A percentile compares a stretch with the other conserved stretches of the same genome.
Evolutionary conservation across 192 early-diverging fungal species (phyloP).

Genomic region (Rhizophagus sp.): DNA sequence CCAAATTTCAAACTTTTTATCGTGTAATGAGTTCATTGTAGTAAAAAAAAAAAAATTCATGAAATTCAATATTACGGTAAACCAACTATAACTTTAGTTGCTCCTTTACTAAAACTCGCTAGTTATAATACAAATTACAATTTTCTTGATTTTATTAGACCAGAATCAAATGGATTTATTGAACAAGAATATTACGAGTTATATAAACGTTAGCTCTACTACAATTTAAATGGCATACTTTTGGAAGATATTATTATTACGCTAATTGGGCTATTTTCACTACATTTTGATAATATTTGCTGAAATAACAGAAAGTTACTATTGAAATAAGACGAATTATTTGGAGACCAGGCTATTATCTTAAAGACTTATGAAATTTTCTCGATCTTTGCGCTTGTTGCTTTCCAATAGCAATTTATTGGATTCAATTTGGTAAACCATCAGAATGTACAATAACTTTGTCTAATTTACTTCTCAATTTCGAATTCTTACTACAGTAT

Average conservation of each 20-base stretch:
- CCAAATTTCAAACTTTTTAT: not conserved
- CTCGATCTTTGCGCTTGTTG: not conserved
- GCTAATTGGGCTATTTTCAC: not conserved
- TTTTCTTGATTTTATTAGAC: not conserved
- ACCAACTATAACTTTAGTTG: not conserved
- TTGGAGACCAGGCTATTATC: not conserved
- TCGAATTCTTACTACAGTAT: not conserved
- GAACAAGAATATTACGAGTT: not conserved
- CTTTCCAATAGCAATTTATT: not conserved
- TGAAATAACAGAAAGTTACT: too few relatives aligned
- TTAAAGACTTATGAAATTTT: not conserved
- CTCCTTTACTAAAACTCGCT: not conserved
- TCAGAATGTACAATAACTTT: not conserved
- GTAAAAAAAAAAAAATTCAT: not conserved
- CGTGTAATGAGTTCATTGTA: too few relatives aligned
- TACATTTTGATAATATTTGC: not conserved
- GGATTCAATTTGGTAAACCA: not conserved
- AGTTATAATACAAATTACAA: not conserved
- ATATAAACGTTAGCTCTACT: not conserved
- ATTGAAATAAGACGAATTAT: not conserved
- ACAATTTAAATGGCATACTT: constrained; percentile 15
- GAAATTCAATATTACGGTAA: not conserved
- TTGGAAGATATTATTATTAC: constrained; percentile 2
- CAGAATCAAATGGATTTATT: not conserved
- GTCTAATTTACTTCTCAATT: not conserved